These are phyloP conservation scores for Xylaria sp. DNA, from an alignment of 2,329 filamentous ascomycete species.

Conservation along the genomic window DNA sequence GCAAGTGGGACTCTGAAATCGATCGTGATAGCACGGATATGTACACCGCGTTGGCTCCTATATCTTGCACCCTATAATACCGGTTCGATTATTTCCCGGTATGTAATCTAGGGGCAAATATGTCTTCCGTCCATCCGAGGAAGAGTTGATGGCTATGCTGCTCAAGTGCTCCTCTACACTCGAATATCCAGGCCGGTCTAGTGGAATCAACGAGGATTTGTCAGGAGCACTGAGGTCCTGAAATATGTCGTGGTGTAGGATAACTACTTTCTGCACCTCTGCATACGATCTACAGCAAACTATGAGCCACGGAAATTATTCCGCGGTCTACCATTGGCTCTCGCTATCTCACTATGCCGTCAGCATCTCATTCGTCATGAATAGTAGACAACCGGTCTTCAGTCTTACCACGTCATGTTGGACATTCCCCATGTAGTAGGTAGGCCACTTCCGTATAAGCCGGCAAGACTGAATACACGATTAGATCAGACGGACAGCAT, in stretches of 20 bases:
- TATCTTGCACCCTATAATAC: slow-evolving; percentile 3
- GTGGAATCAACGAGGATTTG: slow-evolving; percentile 8
- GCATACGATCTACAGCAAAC: slow-evolving; percentile 14
- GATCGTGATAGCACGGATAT: slow-evolving; percentile 12
- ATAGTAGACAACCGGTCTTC: neutral
- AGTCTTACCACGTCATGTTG: slow-evolving; percentile 27
- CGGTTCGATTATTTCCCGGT: slow-evolving; percentile 2
- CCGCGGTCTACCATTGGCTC: slow-evolving; percentile 9
- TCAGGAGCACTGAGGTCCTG: neutral
- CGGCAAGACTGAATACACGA: neutral
- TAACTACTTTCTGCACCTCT: slow-evolving; percentile 3
- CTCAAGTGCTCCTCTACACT: neutral
- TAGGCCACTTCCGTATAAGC: slow-evolving; percentile 2
- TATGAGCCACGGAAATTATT: neutral
- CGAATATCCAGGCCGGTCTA: neutral
- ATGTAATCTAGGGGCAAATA: slow-evolving; percentile 20
- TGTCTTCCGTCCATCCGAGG: neutral
- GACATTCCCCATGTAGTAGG: neutral
- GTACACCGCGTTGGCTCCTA: neutral
- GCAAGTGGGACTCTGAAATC: neutral
- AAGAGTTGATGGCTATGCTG: neutral
- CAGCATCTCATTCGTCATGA: slow-evolving; percentile 24
- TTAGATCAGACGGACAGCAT: neutral
- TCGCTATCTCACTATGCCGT: slow-evolving; percentile 23
- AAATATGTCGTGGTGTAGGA: neutral